phyloP scores from a whole-genome alignment of 2,329 filamentous ascomycete genomes.

The Penicillium corylophilum region DNA sequence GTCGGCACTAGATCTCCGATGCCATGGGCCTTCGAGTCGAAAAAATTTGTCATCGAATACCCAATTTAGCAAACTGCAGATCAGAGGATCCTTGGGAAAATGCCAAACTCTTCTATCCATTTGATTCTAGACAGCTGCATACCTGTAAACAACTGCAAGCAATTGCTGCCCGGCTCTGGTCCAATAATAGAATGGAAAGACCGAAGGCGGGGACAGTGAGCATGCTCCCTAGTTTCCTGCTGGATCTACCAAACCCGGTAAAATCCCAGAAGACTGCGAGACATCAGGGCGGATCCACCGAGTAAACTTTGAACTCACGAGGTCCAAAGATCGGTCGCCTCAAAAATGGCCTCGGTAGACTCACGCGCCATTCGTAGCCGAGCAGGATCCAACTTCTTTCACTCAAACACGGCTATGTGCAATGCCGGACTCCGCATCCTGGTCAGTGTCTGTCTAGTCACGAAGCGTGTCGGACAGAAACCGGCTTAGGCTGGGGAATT shows the following conservation, averaged over 20 bases:
- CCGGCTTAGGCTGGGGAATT: not conserved
- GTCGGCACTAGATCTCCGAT: not conserved
- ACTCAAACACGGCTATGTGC: not conserved
- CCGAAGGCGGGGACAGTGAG: not conserved
- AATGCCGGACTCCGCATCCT: not conserved
- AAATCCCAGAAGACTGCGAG: not conserved
- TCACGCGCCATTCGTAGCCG: not conserved
- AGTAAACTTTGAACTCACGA: not conserved
- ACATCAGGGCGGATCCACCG: not conserved
- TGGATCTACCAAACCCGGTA: not conserved
- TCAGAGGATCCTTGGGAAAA: too few species aligned
- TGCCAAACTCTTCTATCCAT: not conserved
- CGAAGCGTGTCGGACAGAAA: not conserved
- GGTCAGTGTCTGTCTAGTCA: not conserved
- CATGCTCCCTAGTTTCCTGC: not conserved
- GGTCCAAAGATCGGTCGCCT: not conserved
- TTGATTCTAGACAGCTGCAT: too few species aligned
- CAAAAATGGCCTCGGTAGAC: not conserved
- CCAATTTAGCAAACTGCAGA: too few species aligned
- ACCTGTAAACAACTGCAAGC: too few species aligned
- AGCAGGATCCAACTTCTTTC: not conserved
- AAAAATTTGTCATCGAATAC: too few species aligned
- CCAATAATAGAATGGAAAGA: not conserved
- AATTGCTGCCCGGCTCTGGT: not conserved
- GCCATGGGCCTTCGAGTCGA: not conserved